Conservation (phyloP, 305 asterid genomes). For the Euphrasia arctica region DNA sequence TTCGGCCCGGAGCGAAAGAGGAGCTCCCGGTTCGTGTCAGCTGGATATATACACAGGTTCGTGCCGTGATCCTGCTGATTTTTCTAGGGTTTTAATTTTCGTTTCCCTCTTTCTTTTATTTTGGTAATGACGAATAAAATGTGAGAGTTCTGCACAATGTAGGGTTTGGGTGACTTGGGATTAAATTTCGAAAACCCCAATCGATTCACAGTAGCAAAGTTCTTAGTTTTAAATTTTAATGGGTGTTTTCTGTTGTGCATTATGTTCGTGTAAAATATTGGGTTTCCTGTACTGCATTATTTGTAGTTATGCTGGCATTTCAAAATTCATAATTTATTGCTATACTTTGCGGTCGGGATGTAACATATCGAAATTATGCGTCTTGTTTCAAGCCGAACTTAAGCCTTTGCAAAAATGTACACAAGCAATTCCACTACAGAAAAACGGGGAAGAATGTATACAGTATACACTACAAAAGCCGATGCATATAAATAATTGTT, state of each 20-base stretch:
- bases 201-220: constrained; percentile 1
- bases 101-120: background rate
- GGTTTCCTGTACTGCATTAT: constrained; percentile 10
- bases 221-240: too few species aligned
- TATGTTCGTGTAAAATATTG: background rate
- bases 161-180: constrained; percentile 24
- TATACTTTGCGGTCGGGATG: constrained; percentile 10
- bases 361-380: too few species aligned
- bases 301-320: constrained; percentile 27
- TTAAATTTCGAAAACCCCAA: constrained; percentile 15
- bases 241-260: background rate
- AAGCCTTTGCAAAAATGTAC: too few species aligned
- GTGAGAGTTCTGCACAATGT: constrained; percentile 27
- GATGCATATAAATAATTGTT: background rate
- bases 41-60: constrained; percentile 39
- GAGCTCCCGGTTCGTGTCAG: constrained; percentile 28
- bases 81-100: constrained; percentile 31
- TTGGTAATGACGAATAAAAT: background rate
- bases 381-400: too few species aligned
- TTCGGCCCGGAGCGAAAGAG: constrained; percentile 28
- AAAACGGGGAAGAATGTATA: too few species aligned
- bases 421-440: too few species aligned
- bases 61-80: constrained; percentile 19
- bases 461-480: background rate
- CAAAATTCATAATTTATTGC: constrained; percentile 8